Evolutionary conservation across 1,284 basidiomycete genomes (phyloP), one percentile per base, ranked within the genome.

Genomic region (Cutaneotrichosporon cyanovorans): DNA sequence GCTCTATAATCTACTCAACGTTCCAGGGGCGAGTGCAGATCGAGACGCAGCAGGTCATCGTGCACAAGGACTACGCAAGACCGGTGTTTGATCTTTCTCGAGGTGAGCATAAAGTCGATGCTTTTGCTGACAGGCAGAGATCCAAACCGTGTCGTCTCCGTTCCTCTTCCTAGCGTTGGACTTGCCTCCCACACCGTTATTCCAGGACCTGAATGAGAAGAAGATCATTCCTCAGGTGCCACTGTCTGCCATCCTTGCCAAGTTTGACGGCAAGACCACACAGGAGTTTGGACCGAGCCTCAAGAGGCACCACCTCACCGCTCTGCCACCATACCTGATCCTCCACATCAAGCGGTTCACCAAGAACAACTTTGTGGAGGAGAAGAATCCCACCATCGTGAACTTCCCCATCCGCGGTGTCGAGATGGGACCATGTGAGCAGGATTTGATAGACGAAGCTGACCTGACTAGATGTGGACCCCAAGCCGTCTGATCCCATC

Each of bases 221-320:
- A 96, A 97, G 66, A 97, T 97, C 68, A 95, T 98, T 51, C 95
- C 95, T 16, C 95, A 99, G 77, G 88, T 96, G 37, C 85, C 84
- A 39, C 82, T 99, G 50, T 82, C 90, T 40, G 81, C 84, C 14
- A 83, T 98, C 10, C 78, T 98, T n/a, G 80, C 86, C 37, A 99
- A 98, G 73, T 99, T 93, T 72, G 90, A 98, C 68, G 95, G 95
- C 23, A 76, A 74, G 59, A 86, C 84, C 8, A 87, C 89, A 14
- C 87, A 91, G 82, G 89, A 93, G 77, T 85, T 81, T 48, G 78
- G 81, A 28, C 89, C 89, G 20, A 86, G 87, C 62, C 71, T 96
- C 37, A 82, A 87, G 60, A 79, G 91, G 37, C 96, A 85, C 74
- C 90, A 95, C 68, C 83, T 93, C 57, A 84, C 85, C 51, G 77